Evolutionary conservation across 768 basidiomycete genomes (phyloP).

Genomic region (Gymnopilus junonius): DNA sequence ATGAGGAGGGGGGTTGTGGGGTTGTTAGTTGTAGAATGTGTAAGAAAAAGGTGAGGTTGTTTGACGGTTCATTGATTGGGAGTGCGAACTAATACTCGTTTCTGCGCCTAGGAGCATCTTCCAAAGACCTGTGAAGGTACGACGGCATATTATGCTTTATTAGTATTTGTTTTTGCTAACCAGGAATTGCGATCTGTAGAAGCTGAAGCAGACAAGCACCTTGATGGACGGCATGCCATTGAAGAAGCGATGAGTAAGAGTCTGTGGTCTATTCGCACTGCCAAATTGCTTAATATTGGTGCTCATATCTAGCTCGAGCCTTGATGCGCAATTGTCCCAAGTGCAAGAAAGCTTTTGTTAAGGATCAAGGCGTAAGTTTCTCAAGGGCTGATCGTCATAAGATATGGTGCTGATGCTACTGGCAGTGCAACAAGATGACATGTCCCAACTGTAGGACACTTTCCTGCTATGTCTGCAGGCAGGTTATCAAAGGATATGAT

Average conservation of each 20-base stretch:
- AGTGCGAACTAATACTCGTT: neutral
- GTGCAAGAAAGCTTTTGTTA: conserved; percentile 84
- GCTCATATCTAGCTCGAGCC: conserved; percentile 65
- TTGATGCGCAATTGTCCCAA: conserved; percentile 89
- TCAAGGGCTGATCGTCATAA: neutral
- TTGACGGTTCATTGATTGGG: conserved; percentile 5
- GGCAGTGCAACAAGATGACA: conserved; percentile 91
- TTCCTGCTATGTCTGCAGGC: conserved; percentile 85
- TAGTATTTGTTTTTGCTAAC: neutral
- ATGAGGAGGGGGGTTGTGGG: conserved; percentile 70
- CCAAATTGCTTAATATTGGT: conserved; percentile 3
- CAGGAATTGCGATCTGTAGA: conserved; percentile 47
- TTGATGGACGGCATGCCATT: conserved; percentile 77
- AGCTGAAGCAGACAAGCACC: conserved; percentile 70
- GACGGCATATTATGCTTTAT: neutral
- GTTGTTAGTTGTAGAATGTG: conserved; percentile 81
- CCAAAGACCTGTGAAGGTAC: conserved; percentile 81
- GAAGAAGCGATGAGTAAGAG: conserved; percentile 92
- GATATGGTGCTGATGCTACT: neutral
- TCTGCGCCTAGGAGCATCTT: conserved; percentile 67
- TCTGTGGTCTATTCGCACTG: neutral
- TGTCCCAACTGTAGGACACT: conserved; percentile 73
- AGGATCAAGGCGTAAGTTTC: conserved; percentile 70
- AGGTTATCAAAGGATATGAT: conserved; percentile 74
- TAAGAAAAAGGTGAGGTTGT: conserved; percentile 62